These are phyloP conservation scores for Sporothrix euskadiensis DNA, from an alignment of 2,329 filamentous ascomycete genomes.

Conservation along the genomic window DNA sequence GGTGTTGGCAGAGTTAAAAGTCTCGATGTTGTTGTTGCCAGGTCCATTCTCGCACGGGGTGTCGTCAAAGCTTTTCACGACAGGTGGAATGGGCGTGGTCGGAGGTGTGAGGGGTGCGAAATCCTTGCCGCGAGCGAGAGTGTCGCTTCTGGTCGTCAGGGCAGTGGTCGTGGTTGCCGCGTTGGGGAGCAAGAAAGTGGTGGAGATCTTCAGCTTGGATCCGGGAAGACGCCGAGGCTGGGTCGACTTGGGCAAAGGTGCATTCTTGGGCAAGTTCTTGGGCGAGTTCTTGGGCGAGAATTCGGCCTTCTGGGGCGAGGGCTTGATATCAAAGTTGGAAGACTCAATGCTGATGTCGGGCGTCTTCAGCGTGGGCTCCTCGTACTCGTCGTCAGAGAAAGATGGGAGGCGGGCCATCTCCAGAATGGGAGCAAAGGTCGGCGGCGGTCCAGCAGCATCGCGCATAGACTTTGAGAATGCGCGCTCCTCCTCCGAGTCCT, in stretches of 20 bases:
- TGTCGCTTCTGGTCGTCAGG: background rate
- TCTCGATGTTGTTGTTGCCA: background rate
- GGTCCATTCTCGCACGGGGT: background rate
- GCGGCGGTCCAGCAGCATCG: background rate
- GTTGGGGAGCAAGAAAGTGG: background rate
- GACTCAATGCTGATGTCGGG: conserved; percentile 1
- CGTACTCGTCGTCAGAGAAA: conserved; percentile 6
- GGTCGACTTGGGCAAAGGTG: background rate
- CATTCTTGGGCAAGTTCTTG: too few relatives aligned
- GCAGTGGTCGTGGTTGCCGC: background rate
- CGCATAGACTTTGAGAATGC: background rate
- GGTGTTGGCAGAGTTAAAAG: background rate
- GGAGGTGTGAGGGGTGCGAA: background rate
- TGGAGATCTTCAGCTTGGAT: background rate
- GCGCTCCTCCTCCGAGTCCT: background rate
- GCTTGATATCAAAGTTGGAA: conserved; percentile 1
- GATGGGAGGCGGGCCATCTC: background rate
- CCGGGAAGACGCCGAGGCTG: background rate
- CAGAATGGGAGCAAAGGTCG: conserved; percentile 5
- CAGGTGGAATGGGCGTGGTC: background rate
- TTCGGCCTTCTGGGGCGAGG: background rate
- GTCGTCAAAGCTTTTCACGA: background rate
- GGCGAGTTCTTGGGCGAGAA: too few relatives aligned
- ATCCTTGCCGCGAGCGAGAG: background rate
- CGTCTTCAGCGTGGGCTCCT: background rate